Base-by-base conservation (phyloP, 2,329 filamentous ascomycete species). In the Iodosphaeria phyllophila region DNA sequence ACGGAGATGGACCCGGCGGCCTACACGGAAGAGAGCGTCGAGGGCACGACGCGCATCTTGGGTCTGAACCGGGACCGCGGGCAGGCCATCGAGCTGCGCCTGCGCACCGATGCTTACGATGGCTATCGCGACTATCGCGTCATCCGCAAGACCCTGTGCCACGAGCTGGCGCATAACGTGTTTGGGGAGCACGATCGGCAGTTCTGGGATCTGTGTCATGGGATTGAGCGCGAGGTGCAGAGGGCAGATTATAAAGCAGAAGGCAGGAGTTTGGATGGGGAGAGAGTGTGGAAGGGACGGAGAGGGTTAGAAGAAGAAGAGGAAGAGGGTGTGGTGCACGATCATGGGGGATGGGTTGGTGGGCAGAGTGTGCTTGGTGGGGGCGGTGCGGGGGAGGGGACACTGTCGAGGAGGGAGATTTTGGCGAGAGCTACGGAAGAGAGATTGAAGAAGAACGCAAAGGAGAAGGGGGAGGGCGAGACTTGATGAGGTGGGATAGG, bases 1-100 rank as follows among this genome's bases (percentile, higher is more conserved):
- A 93, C 84, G 0, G 89, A 98, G 51, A 95, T 98, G 86, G 78
- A 98, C 39, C 89, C 89, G 0, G 60, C 74, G 0, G 64, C 74
- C 35, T 71, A 93, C 48, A 93, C 84, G 1, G 47, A 62, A 32
- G 48, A 56, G 2, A 78, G 67, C 4, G 74, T 79, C 40, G 75
- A 89, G 39, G 64, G 66, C 23, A 64, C 61, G n/a, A 72, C 72
- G 24, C 64, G 80, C 22, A 84, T 79, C 2, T 52, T 95, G 0
- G 89, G 89, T 0, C 47, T 95, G 20, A 98, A 98, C 44, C 60
- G 82, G 8, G 93, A 95, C 43, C 51, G 60, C 3, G 89, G 89
- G 31, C 76, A 92, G 47, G 79, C 82, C 1, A 92, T 98, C 28
- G 84, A 95, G 57, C 51, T 98, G 32, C 60, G 89, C 0, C 52